Evolutionary conservation across 2,329 filamentous ascomycete genomes (phyloP).

Genomic region (Hypoxylon sp.): DNA sequence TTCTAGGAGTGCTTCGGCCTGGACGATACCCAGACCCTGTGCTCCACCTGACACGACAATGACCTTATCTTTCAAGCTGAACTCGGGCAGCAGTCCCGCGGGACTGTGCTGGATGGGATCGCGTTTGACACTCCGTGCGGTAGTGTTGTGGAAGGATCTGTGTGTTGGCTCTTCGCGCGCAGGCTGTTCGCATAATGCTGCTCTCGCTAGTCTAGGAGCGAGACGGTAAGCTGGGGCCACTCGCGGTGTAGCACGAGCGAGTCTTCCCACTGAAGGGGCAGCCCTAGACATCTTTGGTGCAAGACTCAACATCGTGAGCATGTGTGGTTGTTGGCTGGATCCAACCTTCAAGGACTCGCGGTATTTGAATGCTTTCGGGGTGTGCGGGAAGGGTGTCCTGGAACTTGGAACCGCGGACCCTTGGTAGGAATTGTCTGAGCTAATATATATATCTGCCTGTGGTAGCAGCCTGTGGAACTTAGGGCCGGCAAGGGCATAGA

Average conservation of each 20-base stretch:
- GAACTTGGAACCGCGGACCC: conserved; percentile 4
- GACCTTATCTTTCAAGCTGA: conserved; percentile 79
- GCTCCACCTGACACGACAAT: conserved; percentile 82
- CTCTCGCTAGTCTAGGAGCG: conserved; percentile 23
- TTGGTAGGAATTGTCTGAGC: conserved; percentile 10
- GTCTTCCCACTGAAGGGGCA: conserved; percentile 36
- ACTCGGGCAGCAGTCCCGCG: conserved; percentile 70
- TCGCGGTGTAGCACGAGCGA: conserved; percentile 37
- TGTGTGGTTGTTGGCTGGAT: conserved; percentile 8
- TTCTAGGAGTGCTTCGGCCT: conserved; percentile 82
- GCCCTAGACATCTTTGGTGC: conserved; percentile 39
- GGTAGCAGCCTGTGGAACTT: conserved; percentile 11
- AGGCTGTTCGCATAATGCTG: conserved; percentile 15
- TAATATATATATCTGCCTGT: conserved; percentile 21
- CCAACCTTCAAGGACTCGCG: not conserved
- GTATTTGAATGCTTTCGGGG: conserved; percentile 6
- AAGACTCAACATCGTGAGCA: conserved; percentile 41
- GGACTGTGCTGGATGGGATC: conserved; percentile 19
- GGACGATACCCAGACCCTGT: conserved; percentile 80
- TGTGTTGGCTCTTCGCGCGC: conserved; percentile 20
- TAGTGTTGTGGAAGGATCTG: conserved; percentile 33
- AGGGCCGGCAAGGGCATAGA: conserved; percentile 3
- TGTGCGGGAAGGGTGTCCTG: not conserved
- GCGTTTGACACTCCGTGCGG: conserved; percentile 21
- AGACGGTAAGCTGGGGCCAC: conserved; percentile 26